Base-by-base conservation (phyloP, 306 rosid species). In the Abrus pulchellus region DNA sequence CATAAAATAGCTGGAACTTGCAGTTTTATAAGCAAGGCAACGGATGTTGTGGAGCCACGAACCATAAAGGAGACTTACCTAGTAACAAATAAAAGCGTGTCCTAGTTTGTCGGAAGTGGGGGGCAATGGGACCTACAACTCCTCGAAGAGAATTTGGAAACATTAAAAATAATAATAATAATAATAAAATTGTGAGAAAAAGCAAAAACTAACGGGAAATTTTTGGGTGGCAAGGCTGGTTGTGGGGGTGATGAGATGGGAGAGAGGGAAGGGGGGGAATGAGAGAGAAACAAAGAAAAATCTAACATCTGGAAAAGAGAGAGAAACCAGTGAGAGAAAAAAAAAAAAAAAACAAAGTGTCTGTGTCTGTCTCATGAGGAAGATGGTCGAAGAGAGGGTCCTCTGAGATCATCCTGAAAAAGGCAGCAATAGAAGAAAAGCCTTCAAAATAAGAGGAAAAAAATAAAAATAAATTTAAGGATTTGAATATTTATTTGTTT, bases 331-430 rank as follows among this genome's bases (percentile, higher is more conserved):
- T 61, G 82, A 41, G 56, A 70, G 62, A 49, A 9, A 75, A 2
- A 61, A 40, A 68, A 62, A 38, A 71, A 74, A 71, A 77, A 63
- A 80, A 74, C 55, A 63, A 33, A 65, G 75, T 41, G 77, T 20
- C 20, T 20, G 20, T 20, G 20, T 20, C 20, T 20, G 20, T 67
- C 36, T 77, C 62, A 72, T 28, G 86, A 69, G 61, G 85, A 85
- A 69, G 97, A 90, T 91, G 97, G 90, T 93, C 91, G 87, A 86
- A 89, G 92, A 89, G 96, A 89, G 72, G 80, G 44, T 83, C 92
- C 94, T 90, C 97, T 90, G 86, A 92, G 97, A 93, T 95, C 96
- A 84, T 91, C 92, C 89, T 83, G 83, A 66, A 88, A 85, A 86
- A 81, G 95, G 93, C 98, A 91, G 93, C 91, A 88, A 88, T 65